These are phyloP conservation scores for Phoenix roebelenii DNA, from an alignment of 176 grass and related monocot genomes.

Conservation along the genomic window DNA sequence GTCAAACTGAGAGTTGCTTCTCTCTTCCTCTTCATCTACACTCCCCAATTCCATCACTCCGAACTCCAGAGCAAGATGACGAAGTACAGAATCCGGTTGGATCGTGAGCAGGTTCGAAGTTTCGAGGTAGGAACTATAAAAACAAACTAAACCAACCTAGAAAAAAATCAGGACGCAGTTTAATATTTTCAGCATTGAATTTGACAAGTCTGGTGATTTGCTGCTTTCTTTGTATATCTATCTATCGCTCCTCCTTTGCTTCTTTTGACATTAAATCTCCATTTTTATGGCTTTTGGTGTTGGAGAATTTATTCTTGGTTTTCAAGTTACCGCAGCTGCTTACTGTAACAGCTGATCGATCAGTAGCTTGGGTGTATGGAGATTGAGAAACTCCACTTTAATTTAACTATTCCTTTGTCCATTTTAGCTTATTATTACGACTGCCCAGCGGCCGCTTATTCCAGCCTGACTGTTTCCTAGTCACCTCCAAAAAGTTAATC, in stretches of 20 bases:
- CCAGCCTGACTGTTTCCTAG: neutral
- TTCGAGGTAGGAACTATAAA: no score
- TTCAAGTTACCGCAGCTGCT: conserved; percentile 4
- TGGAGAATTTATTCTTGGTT: neutral
- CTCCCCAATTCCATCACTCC: neutral
- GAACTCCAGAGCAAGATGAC: no score
- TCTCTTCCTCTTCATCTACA: neutral
- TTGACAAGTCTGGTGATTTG: no score
- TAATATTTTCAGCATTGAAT: no score
- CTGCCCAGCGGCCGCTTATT: neutral
- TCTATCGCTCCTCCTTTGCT: neutral
- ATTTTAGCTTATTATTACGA: neutral
- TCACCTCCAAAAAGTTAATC: neutral
- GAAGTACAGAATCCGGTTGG: no score
- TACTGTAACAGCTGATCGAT: conserved; percentile 3
- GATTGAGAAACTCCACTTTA: conserved; percentile 1
- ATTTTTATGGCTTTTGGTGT: neutral
- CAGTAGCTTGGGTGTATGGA: neutral
- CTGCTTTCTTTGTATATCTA: no score
- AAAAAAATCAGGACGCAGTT: no score
- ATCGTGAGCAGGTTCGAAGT: no score
- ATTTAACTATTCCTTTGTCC: neutral
- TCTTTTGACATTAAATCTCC: neutral
- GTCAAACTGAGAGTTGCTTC: neutral
- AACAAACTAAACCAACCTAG: no score